Evolutionary conservation across 2,329 filamentous ascomycete species (phyloP).

Genomic region (Arthrobotrys sinensis): DNA sequence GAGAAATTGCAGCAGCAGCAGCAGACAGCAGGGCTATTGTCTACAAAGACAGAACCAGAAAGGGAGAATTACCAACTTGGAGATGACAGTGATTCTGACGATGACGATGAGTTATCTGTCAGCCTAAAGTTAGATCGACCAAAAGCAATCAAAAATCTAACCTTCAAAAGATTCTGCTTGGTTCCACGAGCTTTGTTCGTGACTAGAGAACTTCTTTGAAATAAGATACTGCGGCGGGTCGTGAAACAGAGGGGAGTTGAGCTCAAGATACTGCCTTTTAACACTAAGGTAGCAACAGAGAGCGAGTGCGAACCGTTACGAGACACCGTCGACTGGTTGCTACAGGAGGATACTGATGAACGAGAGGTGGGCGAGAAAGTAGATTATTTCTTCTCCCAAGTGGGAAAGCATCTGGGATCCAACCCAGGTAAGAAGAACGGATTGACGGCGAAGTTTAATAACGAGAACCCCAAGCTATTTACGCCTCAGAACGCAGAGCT

Average conservation of each 20-base stretch:
- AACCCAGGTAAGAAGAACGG: not conserved
- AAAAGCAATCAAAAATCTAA: not conserved
- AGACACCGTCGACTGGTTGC: not conserved
- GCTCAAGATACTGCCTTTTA: not conserved
- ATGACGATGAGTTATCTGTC: not conserved
- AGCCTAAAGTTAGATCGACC: not conserved
- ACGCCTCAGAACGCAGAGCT: not conserved
- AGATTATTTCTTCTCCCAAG: not conserved
- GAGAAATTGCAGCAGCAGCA: no score
- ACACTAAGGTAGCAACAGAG: not conserved
- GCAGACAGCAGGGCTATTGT: no score
- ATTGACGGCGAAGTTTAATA: not conserved
- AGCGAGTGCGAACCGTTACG: not conserved
- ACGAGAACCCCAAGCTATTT: not conserved
- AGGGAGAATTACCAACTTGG: no score
- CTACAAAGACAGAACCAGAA: no score
- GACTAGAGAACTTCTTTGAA: not conserved
- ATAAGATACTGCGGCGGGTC: not conserved
- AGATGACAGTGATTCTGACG: no score
- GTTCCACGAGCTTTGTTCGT: not conserved
- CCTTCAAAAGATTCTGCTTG: not conserved
- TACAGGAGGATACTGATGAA: not conserved
- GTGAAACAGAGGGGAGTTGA: not conserved
- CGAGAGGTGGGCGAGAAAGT: not conserved
- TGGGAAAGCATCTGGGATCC: not conserved